Conservation (phyloP, 495 filamentous ascomycete species). For the Xylona heveae region DNA sequence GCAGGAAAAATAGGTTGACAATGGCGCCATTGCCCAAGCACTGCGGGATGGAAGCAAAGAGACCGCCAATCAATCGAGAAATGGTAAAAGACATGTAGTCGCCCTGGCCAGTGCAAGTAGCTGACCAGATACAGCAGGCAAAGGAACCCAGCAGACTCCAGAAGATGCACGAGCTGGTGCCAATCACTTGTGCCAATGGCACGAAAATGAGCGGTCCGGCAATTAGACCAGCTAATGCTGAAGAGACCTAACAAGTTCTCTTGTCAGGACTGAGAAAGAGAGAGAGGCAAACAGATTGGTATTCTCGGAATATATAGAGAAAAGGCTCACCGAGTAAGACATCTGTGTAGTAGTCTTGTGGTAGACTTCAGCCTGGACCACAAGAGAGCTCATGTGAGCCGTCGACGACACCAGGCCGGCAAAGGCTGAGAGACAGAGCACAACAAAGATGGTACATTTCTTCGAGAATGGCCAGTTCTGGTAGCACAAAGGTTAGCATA, state of each 20-base stretch:
- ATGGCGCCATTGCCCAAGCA: slow-evolving; percentile 20
- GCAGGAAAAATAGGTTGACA: slow-evolving; percentile 24
- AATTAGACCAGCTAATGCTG: slow-evolving; percentile 16
- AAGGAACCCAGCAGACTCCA: slow-evolving; percentile 20
- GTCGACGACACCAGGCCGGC: too few species aligned
- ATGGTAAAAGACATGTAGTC: slow-evolving; percentile 23
- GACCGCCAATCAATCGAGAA: slow-evolving; percentile 21
- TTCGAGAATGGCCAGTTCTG: too few species aligned
- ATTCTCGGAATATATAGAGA: slow-evolving; percentile 10
- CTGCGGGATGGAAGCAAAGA: slow-evolving; percentile 19
- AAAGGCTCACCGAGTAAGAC: slow-evolving; percentile 16
- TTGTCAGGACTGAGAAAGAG: slow-evolving; percentile 3
- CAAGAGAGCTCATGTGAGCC: too few species aligned
- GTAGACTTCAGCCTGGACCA: slow-evolving; percentile 15
- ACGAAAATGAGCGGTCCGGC: slow-evolving; percentile 23
- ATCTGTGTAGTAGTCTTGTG: slow-evolving; percentile 13
- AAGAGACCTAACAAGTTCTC: slow-evolving; percentile 3
- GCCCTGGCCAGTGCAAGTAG: slow-evolving; percentile 18
- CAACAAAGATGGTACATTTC: too few species aligned
- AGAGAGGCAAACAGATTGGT: slow-evolving; percentile 19
- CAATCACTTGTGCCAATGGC: slow-evolving; percentile 18
- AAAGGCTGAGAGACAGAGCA: too few species aligned
- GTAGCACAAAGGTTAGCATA: too few species aligned
- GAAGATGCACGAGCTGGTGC: slow-evolving; percentile 21
- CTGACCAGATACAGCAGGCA: slow-evolving; percentile 19